Evolutionary conservation across 495 filamentous ascomycete species (phyloP).

Genomic region (Hypoxylon lienhwacheense): DNA sequence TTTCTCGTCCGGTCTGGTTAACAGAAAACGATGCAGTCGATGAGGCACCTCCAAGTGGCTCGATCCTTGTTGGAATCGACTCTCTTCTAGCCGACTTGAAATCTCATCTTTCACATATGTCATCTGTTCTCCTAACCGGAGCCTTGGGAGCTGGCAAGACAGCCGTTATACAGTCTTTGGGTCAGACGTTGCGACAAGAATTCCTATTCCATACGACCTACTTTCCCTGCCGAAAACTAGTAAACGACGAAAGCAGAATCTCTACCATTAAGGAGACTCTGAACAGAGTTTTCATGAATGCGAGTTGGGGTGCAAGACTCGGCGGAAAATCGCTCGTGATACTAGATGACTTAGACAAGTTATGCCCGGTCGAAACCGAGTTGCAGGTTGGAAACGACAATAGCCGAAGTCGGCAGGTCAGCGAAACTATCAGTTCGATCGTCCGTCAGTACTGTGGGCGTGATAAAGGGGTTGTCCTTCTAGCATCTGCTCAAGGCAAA

Average conservation of each 20-base stretch:
- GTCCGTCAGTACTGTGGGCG: conserved; percentile 74
- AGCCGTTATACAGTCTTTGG: conserved; percentile 63
- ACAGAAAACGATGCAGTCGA: conserved; percentile 52
- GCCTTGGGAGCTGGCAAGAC: conserved; percentile 90
- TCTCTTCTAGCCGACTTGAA: conserved; percentile 67
- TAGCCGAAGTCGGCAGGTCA: conserved; percentile 85
- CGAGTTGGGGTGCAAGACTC: conserved; percentile 83
- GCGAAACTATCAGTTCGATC: conserved; percentile 81
- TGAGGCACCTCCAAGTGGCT: conserved; percentile 53
- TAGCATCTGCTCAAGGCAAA: conserved; percentile 91
- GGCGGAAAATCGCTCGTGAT: conserved; percentile 82
- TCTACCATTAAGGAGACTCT: conserved; percentile 88
- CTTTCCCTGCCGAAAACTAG: conserved; percentile 78
- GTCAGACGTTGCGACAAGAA: conserved; percentile 64
- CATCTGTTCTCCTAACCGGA: conserved; percentile 85
- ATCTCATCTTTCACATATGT: conserved; percentile 75
- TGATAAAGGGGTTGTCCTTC: conserved; percentile 77
- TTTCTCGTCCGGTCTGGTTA: conserved; percentile 60
- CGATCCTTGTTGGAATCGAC: conserved; percentile 85
- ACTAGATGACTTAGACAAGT: conserved; percentile 87
- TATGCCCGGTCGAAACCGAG: conserved; percentile 91
- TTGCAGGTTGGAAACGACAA: conserved; percentile 90
- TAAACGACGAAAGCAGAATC: conserved; percentile 84
- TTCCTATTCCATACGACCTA: conserved; percentile 76
- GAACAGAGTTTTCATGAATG: conserved; percentile 78